These are phyloP conservation scores for Coprinopsis marcescibilis DNA, from an alignment of 768 basidiomycete genomes.

Conservation along the genomic window DNA sequence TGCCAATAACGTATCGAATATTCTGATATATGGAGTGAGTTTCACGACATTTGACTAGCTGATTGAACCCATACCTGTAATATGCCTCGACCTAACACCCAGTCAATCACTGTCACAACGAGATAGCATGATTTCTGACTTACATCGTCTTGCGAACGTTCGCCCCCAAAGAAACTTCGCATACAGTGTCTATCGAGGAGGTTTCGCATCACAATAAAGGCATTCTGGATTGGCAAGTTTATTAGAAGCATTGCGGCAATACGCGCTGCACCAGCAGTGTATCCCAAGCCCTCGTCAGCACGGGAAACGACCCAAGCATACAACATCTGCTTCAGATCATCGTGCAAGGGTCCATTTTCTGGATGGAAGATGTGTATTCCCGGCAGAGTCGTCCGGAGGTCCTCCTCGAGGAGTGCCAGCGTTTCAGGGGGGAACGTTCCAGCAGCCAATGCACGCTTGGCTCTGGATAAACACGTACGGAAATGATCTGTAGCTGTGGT, in stretches of 20 bases:
- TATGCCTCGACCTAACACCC: slow-evolving; percentile 76
- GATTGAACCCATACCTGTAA: slow-evolving; percentile 54
- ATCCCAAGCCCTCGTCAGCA: slow-evolving; percentile 77
- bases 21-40: slow-evolving; percentile 37
- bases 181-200: slow-evolving; percentile 80
- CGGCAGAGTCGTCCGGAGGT: slow-evolving; percentile 70
- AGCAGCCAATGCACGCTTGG: slow-evolving; percentile 60
- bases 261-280: slow-evolving; percentile 60
- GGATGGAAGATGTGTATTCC: slow-evolving; percentile 75
- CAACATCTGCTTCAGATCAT: slow-evolving; percentile 78
- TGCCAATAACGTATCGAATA: slow-evolving; percentile 87
- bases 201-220: slow-evolving; percentile 81
- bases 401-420: slow-evolving; percentile 62
- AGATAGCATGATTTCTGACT: slow-evolving; percentile 26
- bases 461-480: slow-evolving; percentile 64
- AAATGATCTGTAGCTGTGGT: slow-evolving; percentile 51
- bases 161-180: slow-evolving; percentile 78
- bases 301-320: slow-evolving; percentile 86
- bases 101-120: slow-evolving; percentile 17
- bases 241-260: slow-evolving; percentile 84
- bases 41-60: slow-evolving; percentile 2
- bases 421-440: slow-evolving; percentile 63
- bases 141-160: slow-evolving; percentile 71
- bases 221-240: slow-evolving; percentile 71
- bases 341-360: slow-evolving; percentile 71